Base-by-base conservation (phyloP, 2,329 filamentous ascomycete species). In the Calonectria leucothoes region DNA sequence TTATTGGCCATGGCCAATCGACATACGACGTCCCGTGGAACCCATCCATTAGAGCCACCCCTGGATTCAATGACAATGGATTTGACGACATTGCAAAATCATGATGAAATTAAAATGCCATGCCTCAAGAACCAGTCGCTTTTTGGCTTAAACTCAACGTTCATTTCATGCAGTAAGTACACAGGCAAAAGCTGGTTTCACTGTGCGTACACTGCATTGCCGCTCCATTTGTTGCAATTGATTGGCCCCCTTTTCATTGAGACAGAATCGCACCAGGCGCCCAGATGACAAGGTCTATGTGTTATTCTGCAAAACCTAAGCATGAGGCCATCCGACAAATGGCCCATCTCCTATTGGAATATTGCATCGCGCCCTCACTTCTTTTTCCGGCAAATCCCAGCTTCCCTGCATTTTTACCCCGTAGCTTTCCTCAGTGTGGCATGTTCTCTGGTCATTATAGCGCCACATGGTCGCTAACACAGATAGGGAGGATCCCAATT, bases 401-500 rank as follows among this genome's bases (percentile, higher is more conserved):
- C 33, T 64, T 70, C 59, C 48, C 74, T 69, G 51, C 57, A 27
- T 63, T 65, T 72, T 61, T 49, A 72, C 51, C 69, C 71, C 69
- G 70, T 61, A 61, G 72, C 29, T 66, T 27, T 57, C 64, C 55
- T 73, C 49, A 49, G 64, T 75, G 74, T 81, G 79, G 79, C 77
- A 74, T 81, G 79, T 80, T 81, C 71, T 74, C 57, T 69, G 72
- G 74, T 74, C 77, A 81, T 79, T 80, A 68, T 81, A 80, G 73
- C 79, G 79, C 79, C 79, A 81, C 79, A 63, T 74, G 48, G 63
- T 73, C 72, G 64, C 71, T 78, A 77, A 79, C 76, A 78, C 75
- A 66, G 72, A 81, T 74, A 77, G 73, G 78, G 80, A 81, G 81
- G 74, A 76, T 76, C 79, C 79, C 80, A 80, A 81, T 81, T 78